A percentile compares a stretch with the other conserved stretches of the same genome.
Conservation (phyloP, 306 rosid species). For the Vicia villosa region DNA sequence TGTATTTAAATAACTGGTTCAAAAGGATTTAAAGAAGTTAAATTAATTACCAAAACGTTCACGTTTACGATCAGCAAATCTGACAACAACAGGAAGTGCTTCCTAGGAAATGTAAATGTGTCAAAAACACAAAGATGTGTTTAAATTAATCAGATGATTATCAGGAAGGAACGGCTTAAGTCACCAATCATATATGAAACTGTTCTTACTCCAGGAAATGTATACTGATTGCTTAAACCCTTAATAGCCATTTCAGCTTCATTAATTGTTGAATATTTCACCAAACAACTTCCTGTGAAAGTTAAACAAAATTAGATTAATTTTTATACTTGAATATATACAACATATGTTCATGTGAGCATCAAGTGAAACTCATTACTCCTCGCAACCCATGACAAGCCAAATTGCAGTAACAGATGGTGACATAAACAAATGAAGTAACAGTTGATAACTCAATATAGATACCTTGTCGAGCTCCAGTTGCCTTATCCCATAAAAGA, state of each 20-base stretch:
- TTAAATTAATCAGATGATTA: slow-evolving; percentile 35
- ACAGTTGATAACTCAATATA: background rate
- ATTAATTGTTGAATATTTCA: slow-evolving; percentile 66
- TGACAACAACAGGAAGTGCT: slow-evolving; percentile 60
- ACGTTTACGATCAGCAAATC: slow-evolving; percentile 68
- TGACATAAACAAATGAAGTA: slow-evolving; percentile 24
- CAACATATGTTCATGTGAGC: slow-evolving; percentile 19
- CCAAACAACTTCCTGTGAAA: slow-evolving; percentile 81
- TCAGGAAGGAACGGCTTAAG: slow-evolving; percentile 26
- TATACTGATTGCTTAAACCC: slow-evolving; percentile 68
- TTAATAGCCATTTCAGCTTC: slow-evolving; percentile 81
- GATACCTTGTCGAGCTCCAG: slow-evolving; percentile 80
- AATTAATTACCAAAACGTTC: slow-evolving; percentile 66
- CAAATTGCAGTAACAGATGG: slow-evolving; percentile 22
- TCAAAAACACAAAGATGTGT: slow-evolving; percentile 31
- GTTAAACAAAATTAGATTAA: slow-evolving; percentile 38
- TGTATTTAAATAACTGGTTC: slow-evolving; percentile 15
- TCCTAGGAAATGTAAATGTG: slow-evolving; percentile 55
- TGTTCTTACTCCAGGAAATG: slow-evolving; percentile 76
- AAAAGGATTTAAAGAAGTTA: slow-evolving; percentile 22
- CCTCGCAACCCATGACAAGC: slow-evolving; percentile 28
- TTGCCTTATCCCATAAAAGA: slow-evolving; percentile 69
- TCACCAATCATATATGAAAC: slow-evolving; percentile 7
- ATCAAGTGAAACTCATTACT: slow-evolving; percentile 16
- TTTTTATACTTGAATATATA: slow-evolving; percentile 25